Percentiles rank a stretch among this genome's conserved stretches.
Conservation (phyloP, 1,284 basidiomycete genomes). For the Stereum hirsutum region DNA sequence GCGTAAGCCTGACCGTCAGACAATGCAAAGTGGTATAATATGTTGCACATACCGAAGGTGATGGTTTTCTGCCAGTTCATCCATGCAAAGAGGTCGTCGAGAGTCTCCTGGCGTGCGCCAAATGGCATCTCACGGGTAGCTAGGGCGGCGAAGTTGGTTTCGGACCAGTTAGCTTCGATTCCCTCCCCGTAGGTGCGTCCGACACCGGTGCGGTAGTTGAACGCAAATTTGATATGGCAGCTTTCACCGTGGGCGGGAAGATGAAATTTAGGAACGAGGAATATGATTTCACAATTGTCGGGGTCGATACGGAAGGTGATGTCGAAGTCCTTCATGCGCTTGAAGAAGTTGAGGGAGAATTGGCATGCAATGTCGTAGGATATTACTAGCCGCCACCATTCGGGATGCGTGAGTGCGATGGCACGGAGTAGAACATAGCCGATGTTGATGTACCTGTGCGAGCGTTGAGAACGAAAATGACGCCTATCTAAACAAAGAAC, state of each 20-base stretch:
- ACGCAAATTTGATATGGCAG: conserved; percentile 12
- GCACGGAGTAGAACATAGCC: neutral
- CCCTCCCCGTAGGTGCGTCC: conserved; percentile 17
- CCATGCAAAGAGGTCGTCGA: too few relatives aligned
- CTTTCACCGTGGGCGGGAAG: conserved; percentile 12
- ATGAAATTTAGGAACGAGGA: conserved; percentile 18
- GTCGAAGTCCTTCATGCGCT: conserved; percentile 5
- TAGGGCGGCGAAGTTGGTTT: too few relatives aligned
- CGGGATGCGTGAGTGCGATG: neutral
- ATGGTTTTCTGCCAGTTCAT: too few relatives aligned
- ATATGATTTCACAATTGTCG: neutral
- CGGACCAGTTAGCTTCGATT: too few relatives aligned
- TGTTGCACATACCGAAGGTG: too few relatives aligned
- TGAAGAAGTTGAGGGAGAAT: conserved; percentile 7
- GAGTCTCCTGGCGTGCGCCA: too few relatives aligned
- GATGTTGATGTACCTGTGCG: too few relatives aligned
- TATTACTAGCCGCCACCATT: neutral
- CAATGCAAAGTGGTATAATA: too few relatives aligned
- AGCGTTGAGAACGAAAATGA: too few relatives aligned
- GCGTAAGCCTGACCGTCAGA: too few relatives aligned
- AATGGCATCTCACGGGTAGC: too few relatives aligned
- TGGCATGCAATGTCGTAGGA: conserved; percentile 17
- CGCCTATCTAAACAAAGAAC: too few relatives aligned
- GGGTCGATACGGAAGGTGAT: conserved; percentile 1
- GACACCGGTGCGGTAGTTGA: conserved; percentile 13